Conservation (phyloP, 1,284 basidiomycete genomes). For the Trichosporon faecale region DNA sequence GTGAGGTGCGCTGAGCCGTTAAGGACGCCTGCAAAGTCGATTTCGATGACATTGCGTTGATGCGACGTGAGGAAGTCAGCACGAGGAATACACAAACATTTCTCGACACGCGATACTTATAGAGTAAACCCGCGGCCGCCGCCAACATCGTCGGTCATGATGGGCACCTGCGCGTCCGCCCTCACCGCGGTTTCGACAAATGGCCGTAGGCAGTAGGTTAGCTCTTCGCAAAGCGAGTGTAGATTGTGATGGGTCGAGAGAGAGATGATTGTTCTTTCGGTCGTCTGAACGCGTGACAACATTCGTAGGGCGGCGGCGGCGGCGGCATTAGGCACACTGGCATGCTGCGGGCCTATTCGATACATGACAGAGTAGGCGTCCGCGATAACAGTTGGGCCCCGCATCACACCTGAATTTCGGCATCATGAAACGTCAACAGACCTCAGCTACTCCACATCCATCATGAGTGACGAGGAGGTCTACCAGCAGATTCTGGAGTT, state of each 20-base stretch:
- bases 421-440: not conserved
- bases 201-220: not conserved
- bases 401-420: slow-evolving; percentile 3
- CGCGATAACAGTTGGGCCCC: slow-evolving; percentile 8
- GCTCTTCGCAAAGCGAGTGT: slow-evolving; percentile 1
- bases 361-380: not conserved
- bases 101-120: slow-evolving; percentile 17
- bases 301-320: too few relatives aligned
- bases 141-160: slow-evolving; percentile 26
- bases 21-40: slow-evolving; percentile 46
- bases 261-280: not conserved
- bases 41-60: slow-evolving; percentile 49
- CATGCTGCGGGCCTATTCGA: not conserved
- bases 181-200: slow-evolving; percentile 1
- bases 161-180: slow-evolving; percentile 18
- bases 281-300: slow-evolving; percentile 7
- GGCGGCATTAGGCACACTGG: not conserved
- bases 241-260: not conserved
- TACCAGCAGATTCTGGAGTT: slow-evolving; percentile 35
- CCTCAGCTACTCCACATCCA: not conserved
- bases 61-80: slow-evolving; percentile 33
- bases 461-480: slow-evolving; percentile 15
- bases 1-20: slow-evolving; percentile 48
- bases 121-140: slow-evolving; percentile 28
- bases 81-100: not conserved